A percentile compares a stretch with the other conserved stretches of the same genome.
Evolutionary conservation across 495 filamentous ascomycete species (phyloP).

Genomic region (Pseudotulostoma volvatum): DNA sequence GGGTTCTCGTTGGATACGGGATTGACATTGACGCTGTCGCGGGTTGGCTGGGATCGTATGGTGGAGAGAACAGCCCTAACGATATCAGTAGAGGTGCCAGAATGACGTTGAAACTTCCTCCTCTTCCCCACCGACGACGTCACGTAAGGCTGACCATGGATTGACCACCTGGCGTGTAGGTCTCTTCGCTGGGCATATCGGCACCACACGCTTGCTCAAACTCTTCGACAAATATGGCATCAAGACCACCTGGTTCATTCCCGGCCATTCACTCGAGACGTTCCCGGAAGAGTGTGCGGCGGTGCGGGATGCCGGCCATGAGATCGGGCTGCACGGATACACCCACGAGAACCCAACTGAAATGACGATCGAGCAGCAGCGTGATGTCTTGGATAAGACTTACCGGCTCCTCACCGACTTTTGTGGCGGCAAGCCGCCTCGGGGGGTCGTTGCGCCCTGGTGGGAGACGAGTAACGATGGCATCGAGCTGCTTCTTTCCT

Average conservation of each 20-base stretch:
- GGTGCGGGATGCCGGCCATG: conserved; percentile 60
- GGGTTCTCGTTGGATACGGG: conserved; percentile 38
- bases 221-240: conserved; percentile 67
- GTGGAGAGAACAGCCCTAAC: conserved; percentile 51
- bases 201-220: conserved; percentile 54
- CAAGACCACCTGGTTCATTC: conserved; percentile 74
- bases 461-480: conserved; percentile 56
- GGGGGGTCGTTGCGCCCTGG: conserved; percentile 48
- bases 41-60: conserved; percentile 57
- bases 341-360: conserved; percentile 58
- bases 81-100: conserved; percentile 50
- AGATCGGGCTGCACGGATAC: conserved; percentile 64
- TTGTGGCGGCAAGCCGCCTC: conserved; percentile 56
- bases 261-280: conserved; percentile 61
- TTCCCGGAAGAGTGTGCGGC: conserved; percentile 62
- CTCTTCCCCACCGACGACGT: neutral
- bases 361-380: conserved; percentile 61
- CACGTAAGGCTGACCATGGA: conserved; percentile 5
- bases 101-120: neutral
- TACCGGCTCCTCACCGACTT: conserved; percentile 57
- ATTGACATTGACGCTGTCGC: conserved; percentile 57
- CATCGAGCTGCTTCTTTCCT: conserved; percentile 46
- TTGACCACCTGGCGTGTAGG: no score
- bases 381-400: conserved; percentile 59
- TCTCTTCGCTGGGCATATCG: conserved; percentile 56